phyloP scores from a whole-genome alignment of 2,329 filamentous ascomycete species.

The Colletotrichum gloeosporioides region DNA sequence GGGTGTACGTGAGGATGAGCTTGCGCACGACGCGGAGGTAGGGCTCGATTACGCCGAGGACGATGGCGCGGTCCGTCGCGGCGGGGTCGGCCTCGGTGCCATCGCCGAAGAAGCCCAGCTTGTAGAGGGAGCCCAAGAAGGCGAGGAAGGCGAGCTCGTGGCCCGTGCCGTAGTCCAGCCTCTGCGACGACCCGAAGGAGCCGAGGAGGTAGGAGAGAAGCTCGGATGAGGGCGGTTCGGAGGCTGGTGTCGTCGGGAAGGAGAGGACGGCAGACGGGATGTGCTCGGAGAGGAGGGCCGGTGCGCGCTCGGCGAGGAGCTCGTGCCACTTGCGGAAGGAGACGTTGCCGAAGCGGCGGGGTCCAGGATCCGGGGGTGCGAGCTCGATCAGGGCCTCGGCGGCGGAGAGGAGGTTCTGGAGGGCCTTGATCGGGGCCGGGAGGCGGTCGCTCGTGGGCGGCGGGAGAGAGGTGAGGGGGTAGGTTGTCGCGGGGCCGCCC shows the following conservation, averaged over 20 bases:
- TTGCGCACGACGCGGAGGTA: slow-evolving; percentile 82
- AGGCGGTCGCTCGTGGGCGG: slow-evolving; percentile 35
- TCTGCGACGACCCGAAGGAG: slow-evolving; percentile 84
- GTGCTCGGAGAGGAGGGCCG: slow-evolving; percentile 52
- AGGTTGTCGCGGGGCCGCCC: slow-evolving; percentile 45
- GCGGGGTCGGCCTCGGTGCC: slow-evolving; percentile 31
- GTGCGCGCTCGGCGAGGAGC: slow-evolving; percentile 66
- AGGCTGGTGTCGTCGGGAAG: slow-evolving; percentile 23
- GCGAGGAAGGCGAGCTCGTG: slow-evolving; percentile 96
- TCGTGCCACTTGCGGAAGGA: slow-evolving; percentile 87
- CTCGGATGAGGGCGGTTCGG: slow-evolving; percentile 31
- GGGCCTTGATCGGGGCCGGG: slow-evolving; percentile 63
- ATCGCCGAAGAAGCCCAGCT: slow-evolving; percentile 74
- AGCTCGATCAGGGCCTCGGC: slow-evolving; percentile 74
- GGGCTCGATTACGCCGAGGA: slow-evolving; percentile 83
- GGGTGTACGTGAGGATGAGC: slow-evolving; percentile 87
- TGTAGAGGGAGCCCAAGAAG: slow-evolving; percentile 90
- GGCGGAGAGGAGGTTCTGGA: slow-evolving; percentile 70
- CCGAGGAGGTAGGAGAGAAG: slow-evolving; percentile 74
- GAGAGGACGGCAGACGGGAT: slow-evolving; percentile 26
- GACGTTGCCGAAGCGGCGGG: slow-evolving; percentile 88
- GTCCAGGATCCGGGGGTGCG: slow-evolving; percentile 83
- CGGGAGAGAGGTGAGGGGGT: slow-evolving; percentile 45
- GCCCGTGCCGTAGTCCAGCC: slow-evolving; percentile 94
- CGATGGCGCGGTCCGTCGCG: slow-evolving; percentile 77